Percentiles rank a stretch among this genome's conserved stretches.
phyloP scores from a whole-genome alignment of 495 filamentous ascomycete genomes.

The Tuber borchii region DNA sequence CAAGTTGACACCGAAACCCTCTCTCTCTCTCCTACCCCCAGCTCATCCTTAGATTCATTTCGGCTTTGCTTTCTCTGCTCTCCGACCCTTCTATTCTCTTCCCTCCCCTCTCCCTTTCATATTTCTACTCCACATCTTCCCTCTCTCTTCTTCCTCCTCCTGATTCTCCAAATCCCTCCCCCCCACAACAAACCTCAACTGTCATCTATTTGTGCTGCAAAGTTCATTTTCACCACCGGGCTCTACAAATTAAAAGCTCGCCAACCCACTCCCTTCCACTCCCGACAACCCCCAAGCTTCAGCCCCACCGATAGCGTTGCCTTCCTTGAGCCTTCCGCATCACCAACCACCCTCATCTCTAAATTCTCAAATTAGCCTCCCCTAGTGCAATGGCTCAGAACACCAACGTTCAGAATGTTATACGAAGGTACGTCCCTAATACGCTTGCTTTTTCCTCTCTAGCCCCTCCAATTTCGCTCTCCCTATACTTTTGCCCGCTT shows the following conservation, averaged over 20 bases:
- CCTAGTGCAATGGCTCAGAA: constrained; percentile 53
- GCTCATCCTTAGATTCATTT: constrained; percentile 25
- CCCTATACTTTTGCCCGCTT: constrained; percentile 12
- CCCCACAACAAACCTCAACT: neutral
- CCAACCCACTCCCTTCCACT: constrained; percentile 17
- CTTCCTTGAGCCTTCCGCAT: constrained; percentile 15
- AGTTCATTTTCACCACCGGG: constrained; percentile 17
- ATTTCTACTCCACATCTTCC: constrained; percentile 16
- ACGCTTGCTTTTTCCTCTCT: neutral
- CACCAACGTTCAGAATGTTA: constrained; percentile 57
- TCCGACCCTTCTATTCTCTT: constrained; percentile 28
- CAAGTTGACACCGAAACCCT: constrained; percentile 31
- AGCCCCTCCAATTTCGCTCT: constrained; percentile 7
- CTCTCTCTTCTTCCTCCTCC: constrained; percentile 18
- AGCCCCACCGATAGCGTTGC: constrained; percentile 30
- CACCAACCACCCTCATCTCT: constrained; percentile 15
- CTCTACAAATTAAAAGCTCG: constrained; percentile 15
- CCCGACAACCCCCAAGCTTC: constrained; percentile 9
- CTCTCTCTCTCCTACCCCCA: constrained; percentile 23
- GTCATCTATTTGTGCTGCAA: neutral
- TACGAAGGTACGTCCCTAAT: constrained; percentile 57
- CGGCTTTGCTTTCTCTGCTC: constrained; percentile 16
- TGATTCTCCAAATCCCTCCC: neutral
- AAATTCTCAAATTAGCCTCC: constrained; percentile 6
- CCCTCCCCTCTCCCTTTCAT: constrained; percentile 7